Conservation (phyloP, 257 asterid genomes). For the Mentha longifolia region DNA sequence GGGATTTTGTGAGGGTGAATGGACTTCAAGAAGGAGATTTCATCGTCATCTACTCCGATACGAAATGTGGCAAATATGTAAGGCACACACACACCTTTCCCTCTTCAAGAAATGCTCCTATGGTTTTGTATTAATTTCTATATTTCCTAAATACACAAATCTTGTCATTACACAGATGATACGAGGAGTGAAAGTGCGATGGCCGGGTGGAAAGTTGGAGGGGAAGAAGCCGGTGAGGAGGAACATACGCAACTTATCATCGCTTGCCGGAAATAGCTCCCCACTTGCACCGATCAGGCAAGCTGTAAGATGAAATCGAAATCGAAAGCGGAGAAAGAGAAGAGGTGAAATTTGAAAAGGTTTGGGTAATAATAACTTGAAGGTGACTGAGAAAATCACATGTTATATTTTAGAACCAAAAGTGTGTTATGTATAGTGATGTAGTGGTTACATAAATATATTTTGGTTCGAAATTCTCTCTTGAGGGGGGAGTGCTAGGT, state of each 20-base stretch:
- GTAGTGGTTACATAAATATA: conserved; percentile 33
- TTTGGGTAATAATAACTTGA: background rate
- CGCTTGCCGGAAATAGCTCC: conserved; percentile 45
- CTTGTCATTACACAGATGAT: conserved; percentile 51
- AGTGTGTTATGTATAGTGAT: conserved; percentile 20
- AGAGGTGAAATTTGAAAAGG: background rate
- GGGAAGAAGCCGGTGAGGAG: conserved; percentile 72
- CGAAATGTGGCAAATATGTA: conserved; percentile 87
- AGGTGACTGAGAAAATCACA: conserved; percentile 15
- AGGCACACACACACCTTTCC: conserved; percentile 21
- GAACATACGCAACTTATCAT: conserved; percentile 48
- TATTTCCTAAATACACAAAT: too few species aligned
- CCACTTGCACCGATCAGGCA: conserved; percentile 50
- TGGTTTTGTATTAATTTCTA: too few species aligned
- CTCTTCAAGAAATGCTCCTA: background rate
- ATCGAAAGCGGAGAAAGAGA: background rate
- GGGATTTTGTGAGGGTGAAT: conserved; percentile 66
- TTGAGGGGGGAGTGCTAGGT: conserved; percentile 22
- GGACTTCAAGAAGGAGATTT: conserved; percentile 78
- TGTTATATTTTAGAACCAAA: conserved; percentile 13
- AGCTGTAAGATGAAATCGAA: conserved; percentile 39
- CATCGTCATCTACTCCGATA: conserved; percentile 63
- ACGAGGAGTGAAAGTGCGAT: conserved; percentile 87
- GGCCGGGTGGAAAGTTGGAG: conserved; percentile 61
- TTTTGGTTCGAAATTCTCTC: conserved; percentile 24